phyloP scores from a whole-genome alignment of 352 stramenopile genomes.

The Blastocystis sp. region DNA sequence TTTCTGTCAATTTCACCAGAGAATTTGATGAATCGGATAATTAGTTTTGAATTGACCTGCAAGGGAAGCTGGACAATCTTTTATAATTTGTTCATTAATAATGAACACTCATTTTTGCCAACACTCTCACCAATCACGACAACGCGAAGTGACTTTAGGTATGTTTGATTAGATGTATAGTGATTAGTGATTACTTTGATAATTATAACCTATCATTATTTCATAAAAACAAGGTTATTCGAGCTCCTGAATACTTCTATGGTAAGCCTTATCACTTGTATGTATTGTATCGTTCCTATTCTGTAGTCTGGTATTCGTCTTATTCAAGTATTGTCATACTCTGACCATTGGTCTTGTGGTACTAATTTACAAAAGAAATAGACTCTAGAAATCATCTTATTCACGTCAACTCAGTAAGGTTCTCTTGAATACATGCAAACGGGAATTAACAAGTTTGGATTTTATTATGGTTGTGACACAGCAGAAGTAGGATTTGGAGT shows the following conservation, averaged over 20 bases:
- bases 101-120: slow-evolving; percentile 12
- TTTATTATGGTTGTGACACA: neutral
- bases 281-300: neutral
- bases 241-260: slow-evolving; percentile 11
- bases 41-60: slow-evolving; percentile 18
- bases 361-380: neutral
- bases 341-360: slow-evolving; percentile 38
- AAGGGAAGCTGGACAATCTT: slow-evolving; percentile 51
- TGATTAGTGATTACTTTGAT: neutral
- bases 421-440: slow-evolving; percentile 21
- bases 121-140: neutral
- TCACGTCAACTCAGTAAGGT: slow-evolving; percentile 29
- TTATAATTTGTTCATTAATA: slow-evolving; percentile 46
- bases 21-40: slow-evolving; percentile 44
- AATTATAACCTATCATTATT: slow-evolving; percentile 29
- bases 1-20: slow-evolving; percentile 23
- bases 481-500: neutral
- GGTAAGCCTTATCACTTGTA: slow-evolving; percentile 56
- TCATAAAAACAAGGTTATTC: slow-evolving; percentile 9
- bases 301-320: neutral
- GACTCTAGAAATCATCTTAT: slow-evolving; percentile 46
- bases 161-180: neutral
- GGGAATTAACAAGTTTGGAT: neutral
- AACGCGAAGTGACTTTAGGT: neutral
- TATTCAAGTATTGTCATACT: slow-evolving; percentile 42